Evolutionary conservation across 2,329 filamentous ascomycete species (phyloP).

Genomic region (Colletotrichum theobromicola): DNA sequence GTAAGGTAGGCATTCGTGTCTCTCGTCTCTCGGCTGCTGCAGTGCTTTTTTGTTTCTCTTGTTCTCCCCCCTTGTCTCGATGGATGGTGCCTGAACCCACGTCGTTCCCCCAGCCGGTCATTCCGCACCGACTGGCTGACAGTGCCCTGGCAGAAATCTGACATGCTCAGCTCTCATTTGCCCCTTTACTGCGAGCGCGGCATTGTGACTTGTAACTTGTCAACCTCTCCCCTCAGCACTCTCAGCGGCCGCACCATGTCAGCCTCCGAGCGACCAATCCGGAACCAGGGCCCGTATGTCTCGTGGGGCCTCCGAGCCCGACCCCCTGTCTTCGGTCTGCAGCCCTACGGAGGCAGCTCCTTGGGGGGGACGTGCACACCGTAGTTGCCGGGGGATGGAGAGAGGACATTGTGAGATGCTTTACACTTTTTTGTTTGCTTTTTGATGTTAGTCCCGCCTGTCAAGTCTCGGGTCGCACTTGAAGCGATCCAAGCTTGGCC

Average conservation of each 20-base stretch:
- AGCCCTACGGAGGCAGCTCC: conserved; percentile 16
- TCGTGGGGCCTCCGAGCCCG: conserved; percentile 16
- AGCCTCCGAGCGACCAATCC: conserved; percentile 11
- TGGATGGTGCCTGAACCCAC: background rate
- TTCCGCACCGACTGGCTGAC: conserved; percentile 21
- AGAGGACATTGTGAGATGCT: background rate
- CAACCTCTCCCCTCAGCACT: background rate
- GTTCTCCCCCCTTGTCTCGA: background rate
- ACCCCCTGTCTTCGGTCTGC: conserved; percentile 18
- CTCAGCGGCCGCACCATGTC: conserved; percentile 8
- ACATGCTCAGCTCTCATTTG: conserved; percentile 14
- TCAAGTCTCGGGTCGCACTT: background rate
- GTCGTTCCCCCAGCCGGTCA: conserved; percentile 1
- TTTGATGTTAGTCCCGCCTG: background rate
- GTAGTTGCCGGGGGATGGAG: background rate
- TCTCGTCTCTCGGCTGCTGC: background rate
- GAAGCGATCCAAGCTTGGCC: background rate
- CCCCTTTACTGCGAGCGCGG: conserved; percentile 12
- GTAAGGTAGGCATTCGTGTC: background rate
- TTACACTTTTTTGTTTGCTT: conserved; percentile 2
- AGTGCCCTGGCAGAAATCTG: conserved; percentile 7
- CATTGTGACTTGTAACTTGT: background rate
- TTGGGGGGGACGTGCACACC: conserved; percentile 1
- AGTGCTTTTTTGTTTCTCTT: background rate
- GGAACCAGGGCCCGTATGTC: background rate